Base-by-base conservation (phyloP, 2,329 filamentous ascomycete species). In the Ophiostoma quercus region DNA sequence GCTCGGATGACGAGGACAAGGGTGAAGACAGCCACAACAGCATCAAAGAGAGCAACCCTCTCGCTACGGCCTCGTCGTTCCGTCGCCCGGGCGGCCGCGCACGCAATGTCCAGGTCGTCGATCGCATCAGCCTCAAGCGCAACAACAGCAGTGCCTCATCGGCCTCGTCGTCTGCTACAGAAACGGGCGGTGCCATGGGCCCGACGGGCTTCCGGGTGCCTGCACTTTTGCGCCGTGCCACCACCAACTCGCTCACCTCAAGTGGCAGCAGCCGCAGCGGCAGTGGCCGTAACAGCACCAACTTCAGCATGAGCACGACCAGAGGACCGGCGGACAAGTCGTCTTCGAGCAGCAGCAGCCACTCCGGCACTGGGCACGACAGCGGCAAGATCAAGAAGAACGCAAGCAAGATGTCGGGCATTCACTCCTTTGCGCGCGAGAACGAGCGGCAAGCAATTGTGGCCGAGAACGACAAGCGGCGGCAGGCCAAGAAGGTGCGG, bases 41-140 rank as follows among this genome's bases (percentile, higher is more conserved):
- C 73, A 67, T 34, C 54, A 63, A 70, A n/a, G 67, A 66, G 7
- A 72, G 68, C 69, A 66, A 62, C 37, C 39, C 39, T 1, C 41
- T 22, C 1, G 9, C 19, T 0, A 43, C 19, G 0, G 8, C n/a
- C 0, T 19, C 32, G 47, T 62, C 69, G 81, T 79, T 74, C 74
- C 69, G 67, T 16, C 68, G 67, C 12, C 62, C 75, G 72, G 39
- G 77, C 76, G 62, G 62, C 29, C 71, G 77, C 72, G 70, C 79
- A 74, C 68, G 78, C 11, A 76, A 78, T 11, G 77, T 81, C 22
- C 83, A 93, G 68, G 86, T 94, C 66, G 87, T 94, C 67, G 91
- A 96, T 79, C 90, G 92, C 69, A 88, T 94, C 22, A 85, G 84
- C 25, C 82, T 93, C 47, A 90, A 90, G 76, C 88, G 90, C 63